A percentile compares a stretch with the other conserved stretches of the same genome.
These are phyloP conservation scores for Apocynum venetum DNA, from an alignment of 257 asterid genomes.

Conservation along the genomic window DNA sequence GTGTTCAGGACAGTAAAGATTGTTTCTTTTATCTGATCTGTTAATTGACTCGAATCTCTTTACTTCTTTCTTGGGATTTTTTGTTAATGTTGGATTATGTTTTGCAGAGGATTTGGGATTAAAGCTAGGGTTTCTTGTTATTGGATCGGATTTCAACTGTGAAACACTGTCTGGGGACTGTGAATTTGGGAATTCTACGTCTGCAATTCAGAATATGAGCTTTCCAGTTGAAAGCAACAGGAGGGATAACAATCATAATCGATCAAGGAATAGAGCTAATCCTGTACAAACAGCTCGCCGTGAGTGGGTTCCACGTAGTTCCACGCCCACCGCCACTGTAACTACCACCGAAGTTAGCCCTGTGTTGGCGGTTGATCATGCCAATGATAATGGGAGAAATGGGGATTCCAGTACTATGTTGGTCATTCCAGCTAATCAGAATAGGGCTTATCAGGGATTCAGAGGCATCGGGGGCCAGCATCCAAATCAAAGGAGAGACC, in stretches of 20 bases:
- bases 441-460: conserved; percentile 34
- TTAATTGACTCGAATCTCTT: not conserved
- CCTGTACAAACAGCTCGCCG: conserved; percentile 45
- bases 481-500: conserved; percentile 37
- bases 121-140: conserved; percentile 15
- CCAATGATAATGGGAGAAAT: conserved; percentile 23
- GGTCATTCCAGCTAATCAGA: conserved; percentile 24
- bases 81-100: not conserved
- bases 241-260: conserved; percentile 44
- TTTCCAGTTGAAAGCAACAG: conserved; percentile 44
- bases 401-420: conserved; percentile 29
- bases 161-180: conserved; percentile 22
- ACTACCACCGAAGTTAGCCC: conserved; percentile 17
- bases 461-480: conserved; percentile 32
- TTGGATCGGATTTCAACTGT: conserved; percentile 5
- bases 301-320: conserved; percentile 78
- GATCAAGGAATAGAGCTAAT: conserved; percentile 44
- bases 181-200: conserved; percentile 23
- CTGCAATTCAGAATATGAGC: conserved; percentile 70
- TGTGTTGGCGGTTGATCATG: conserved; percentile 12
- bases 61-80: not conserved
- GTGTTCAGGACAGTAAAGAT: not conserved
- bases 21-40: not conserved
- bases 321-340: conserved; percentile 28
- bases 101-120: not conserved